Evolutionary conservation across 768 basidiomycete species (phyloP), one percentile per base, ranked within the genome.

Genomic region (Tephrocybe sp.): DNA sequence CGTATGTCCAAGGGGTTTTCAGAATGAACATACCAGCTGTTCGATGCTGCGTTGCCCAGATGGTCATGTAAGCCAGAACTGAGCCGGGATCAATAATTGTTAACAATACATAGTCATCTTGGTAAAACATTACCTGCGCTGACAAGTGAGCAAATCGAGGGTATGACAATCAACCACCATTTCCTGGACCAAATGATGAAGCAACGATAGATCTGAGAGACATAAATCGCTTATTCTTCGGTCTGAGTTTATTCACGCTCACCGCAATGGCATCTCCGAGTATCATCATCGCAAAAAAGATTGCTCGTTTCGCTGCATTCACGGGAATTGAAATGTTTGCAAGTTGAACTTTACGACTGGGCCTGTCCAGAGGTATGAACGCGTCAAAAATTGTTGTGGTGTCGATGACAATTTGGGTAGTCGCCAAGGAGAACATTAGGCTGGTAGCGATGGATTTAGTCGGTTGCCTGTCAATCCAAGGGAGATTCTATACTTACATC

Each of bases 251-350:
- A 30, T 6, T 12, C 28, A 30, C 12, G 28, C 42, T 18, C 15
- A 43, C 42, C 28, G 42, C 42, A 31, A 43, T 43, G 28, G 27
- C 43, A 44, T 51, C 49, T 44, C 49, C 49, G 26, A 51, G 44
- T 19, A 51, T 51, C 44, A 51, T 51, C 34, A 51, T 44, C 15
- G 43, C 44, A 19, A 35, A 46, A 19, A 51, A 51, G 16, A 51
- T 43, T 5, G 49, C 49, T 34, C 34, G 31, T 37, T 51, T 51
- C 21, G 49, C 34, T 8, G 35, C 42, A 51, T 45, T 51, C 9
- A 42, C 30, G 8, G 39, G 47, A 24, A 42, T 49, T 6, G 47
- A 47, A 15, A 47, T 37, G 11, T 47, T 38, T 38, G 45, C 45
- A 4, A 47, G 25, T 12, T 27, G 0, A 22, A 28, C 42, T 31